Conservation (phyloP, 2,329 filamentous ascomycete genomes). For the Drechslera avenae region DNA sequence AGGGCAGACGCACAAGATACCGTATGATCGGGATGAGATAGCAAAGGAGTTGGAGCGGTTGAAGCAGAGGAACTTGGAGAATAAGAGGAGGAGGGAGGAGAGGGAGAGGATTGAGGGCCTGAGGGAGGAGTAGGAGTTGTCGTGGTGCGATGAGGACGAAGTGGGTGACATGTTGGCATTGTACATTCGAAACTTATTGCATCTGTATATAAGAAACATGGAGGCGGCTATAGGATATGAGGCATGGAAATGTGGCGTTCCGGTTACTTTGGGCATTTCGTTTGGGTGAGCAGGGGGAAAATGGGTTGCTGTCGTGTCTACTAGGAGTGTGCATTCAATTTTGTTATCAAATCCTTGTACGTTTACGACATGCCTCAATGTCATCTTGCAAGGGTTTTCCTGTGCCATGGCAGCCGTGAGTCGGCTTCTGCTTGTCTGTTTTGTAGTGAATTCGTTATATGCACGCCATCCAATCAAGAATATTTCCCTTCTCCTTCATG, state of each 20-base stretch:
- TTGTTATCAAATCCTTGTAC: no score
- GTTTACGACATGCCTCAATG: no score
- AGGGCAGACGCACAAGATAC: conserved; percentile 76
- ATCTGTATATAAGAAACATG: no score
- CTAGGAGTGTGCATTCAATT: no score
- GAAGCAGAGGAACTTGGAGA: conserved; percentile 56
- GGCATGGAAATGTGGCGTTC: conserved; percentile 29
- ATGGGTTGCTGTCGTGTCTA: no score
- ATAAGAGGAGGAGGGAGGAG: conserved; percentile 56
- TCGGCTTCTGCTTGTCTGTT: no score
- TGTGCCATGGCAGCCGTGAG: no score
- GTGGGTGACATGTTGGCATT: not conserved
- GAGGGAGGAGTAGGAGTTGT: conserved; percentile 23
- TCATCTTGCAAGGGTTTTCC: no score
- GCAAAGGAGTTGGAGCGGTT: conserved; percentile 77
- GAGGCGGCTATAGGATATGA: not conserved
- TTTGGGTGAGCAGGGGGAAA: no score
- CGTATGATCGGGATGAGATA: conserved; percentile 81
- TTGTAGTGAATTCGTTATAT: not conserved
- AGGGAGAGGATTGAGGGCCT: conserved; percentile 36
- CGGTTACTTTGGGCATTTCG: not conserved
- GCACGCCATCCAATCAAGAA: conserved; percentile 9
- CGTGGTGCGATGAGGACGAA: conserved; percentile 1
- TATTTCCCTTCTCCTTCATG: conserved; percentile 9
- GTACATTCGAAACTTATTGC: not conserved